Base-by-base conservation (phyloP, 2,329 filamentous ascomycete genomes). In the Colletotrichum sp. region DNA sequence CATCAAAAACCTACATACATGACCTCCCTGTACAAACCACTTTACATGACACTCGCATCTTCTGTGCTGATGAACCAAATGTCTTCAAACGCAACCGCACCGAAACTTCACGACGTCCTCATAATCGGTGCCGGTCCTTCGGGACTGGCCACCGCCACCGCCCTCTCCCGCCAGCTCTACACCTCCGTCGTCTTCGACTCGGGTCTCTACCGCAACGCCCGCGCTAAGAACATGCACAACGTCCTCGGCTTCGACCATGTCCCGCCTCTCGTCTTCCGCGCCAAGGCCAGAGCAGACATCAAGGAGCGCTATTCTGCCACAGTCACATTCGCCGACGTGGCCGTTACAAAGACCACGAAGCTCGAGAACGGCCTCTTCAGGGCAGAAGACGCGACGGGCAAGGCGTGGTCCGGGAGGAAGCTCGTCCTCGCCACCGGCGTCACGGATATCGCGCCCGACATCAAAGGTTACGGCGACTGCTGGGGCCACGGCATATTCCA, bases 401-500 rank as follows among this genome's bases (percentile, higher is more conserved):
- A 79, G 4, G 78, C 76, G 1, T 92, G 86, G 76, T 76, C 79
- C 12, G 90, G 89, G 0, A 83, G 83, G 61, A 92, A 89, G 73
- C 67, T 93, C 2, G 86, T 90, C 1, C 80, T 93, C 0, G 90
- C 89, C 0, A 89, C 83, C 0, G 91, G 91, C 0, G 83, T 89
- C 1, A 80, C 78, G 29, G 91, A 93, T 75, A 76, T 89, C 0
- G 78, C 87, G 36, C 87, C 87, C 0, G 83, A 87, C 16, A 87
- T 91, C 4, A 78, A 83, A 3, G 90, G 91, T 0, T 92, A 90
- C 74, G 82, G 76, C 0, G 87, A 91, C 54, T 88, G 87, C 69
- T 93, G 89, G 89, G 87, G 83, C 11, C 82, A 79, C 58, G 84
- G 85, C 34, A 88, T 90, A 58, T 91, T 89, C 76, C 89, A 91